phyloP scores from a whole-genome alignment of 257 asterid genomes.

The Ehretia macrophylla region DNA sequence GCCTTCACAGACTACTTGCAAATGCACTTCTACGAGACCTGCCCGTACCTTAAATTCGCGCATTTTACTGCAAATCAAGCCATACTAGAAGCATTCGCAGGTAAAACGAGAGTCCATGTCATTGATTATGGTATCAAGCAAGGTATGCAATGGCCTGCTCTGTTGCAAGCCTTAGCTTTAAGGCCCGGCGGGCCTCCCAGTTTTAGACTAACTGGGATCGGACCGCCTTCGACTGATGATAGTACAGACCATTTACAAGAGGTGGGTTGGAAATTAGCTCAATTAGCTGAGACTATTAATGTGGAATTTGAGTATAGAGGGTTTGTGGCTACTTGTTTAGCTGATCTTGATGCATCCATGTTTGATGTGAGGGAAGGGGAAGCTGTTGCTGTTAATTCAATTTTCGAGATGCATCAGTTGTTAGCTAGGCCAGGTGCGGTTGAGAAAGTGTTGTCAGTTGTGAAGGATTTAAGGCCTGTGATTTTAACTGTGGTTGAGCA shows the following conservation, averaged over 20 bases:
- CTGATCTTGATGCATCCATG: conserved; percentile 75
- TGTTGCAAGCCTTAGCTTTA: conserved; percentile 76
- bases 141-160: conserved; percentile 97
- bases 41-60: conserved; percentile 86
- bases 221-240: conserved; percentile 67
- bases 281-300: conserved; percentile 58
- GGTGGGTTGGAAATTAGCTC: conserved; percentile 73
- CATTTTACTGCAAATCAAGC: conserved; percentile 97
- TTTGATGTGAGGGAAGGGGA: conserved; percentile 65
- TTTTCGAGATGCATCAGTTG: conserved; percentile 71
- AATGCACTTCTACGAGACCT: conserved; percentile 83
- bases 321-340: conserved; percentile 57
- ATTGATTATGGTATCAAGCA: conserved; percentile 88
- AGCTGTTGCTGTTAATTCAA: conserved; percentile 74
- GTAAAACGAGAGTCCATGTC: conserved; percentile 58
- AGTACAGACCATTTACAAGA: conserved; percentile 68
- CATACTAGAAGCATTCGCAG: conserved; percentile 70
- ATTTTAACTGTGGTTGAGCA: conserved; percentile 84
- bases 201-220: conserved; percentile 75
- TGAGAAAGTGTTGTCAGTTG: conserved; percentile 52
- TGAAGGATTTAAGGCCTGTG: conserved; percentile 57
- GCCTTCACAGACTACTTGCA: conserved; percentile 59
- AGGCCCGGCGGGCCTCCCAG: conserved; percentile 88
- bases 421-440: conserved; percentile 63
- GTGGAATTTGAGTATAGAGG: conserved; percentile 75